Percentiles rank a stretch among this genome's conserved stretches.
Conservation (phyloP, 2,329 filamentous ascomycete genomes). For the Colletotrichum lindemuthianum region DNA sequence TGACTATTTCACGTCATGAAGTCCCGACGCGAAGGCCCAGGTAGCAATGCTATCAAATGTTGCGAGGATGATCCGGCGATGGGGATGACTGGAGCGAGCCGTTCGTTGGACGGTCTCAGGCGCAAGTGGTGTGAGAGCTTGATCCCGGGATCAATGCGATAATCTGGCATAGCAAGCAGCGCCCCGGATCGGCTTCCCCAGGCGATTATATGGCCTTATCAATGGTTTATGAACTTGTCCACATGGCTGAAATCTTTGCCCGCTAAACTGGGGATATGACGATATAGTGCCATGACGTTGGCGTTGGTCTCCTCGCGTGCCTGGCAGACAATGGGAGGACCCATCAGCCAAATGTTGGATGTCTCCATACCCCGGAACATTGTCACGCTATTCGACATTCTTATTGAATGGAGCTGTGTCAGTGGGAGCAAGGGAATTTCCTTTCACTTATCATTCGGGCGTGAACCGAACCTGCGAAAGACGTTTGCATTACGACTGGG, state of each 20-base stretch:
- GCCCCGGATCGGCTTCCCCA: neutral
- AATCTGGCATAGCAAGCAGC: neutral
- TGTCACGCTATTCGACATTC: neutral
- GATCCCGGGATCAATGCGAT: neutral
- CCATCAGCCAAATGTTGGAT: no score
- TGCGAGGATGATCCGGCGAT: neutral
- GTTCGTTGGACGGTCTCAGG: neutral
- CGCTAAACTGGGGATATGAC: constrained; percentile 26
- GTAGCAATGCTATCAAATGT: neutral
- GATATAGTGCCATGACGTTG: constrained; percentile 13
- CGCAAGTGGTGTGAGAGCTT: neutral
- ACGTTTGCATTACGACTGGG: constrained; percentile 6
- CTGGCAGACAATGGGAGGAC: neutral
- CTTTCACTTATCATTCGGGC: neutral
- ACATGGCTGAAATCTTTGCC: neutral
- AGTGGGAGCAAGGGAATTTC: neutral
- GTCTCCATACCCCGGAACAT: neutral
- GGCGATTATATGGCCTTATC: neutral
- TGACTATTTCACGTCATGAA: neutral
- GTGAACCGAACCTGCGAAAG: neutral
- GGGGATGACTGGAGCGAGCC: neutral
- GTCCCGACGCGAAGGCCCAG: neutral
- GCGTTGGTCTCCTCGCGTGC: neutral
- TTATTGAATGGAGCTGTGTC: neutral
- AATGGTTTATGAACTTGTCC: neutral